phyloP scores from a whole-genome alignment of 179 eudicot genomes.

The Beta corolliflora region DNA sequence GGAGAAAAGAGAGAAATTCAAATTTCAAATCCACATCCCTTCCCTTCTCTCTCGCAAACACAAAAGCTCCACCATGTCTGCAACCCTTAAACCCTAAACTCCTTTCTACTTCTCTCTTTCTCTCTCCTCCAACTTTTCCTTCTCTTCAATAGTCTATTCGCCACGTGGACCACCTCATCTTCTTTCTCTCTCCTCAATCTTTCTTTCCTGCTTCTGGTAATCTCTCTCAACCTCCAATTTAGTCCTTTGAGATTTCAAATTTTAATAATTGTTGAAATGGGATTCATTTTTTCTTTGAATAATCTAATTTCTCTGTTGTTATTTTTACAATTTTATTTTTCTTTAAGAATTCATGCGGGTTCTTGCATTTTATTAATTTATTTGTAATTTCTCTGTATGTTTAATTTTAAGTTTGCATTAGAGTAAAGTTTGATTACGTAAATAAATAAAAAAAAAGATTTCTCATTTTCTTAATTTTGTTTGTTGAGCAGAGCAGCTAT shows the following conservation, averaged over 20 bases:
- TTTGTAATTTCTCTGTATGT: background rate
- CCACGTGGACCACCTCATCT: background rate
- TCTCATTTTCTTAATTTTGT: too few species aligned
- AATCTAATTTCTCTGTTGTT: background rate
- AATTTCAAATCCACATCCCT: slow-evolving; percentile 19
- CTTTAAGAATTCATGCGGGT: background rate
- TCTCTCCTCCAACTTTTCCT: background rate
- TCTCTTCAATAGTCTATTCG: background rate
- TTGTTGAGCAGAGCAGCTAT: slow-evolving; percentile 37
- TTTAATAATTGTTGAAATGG: background rate
- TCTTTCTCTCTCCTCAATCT: background rate
- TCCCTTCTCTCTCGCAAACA: background rate
- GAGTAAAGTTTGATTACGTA: background rate
- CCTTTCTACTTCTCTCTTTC: background rate
- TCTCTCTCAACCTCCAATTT: background rate
- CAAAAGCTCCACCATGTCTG: slow-evolving; percentile 22
- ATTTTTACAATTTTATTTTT: background rate
- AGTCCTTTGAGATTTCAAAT: background rate
- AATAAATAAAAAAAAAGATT: background rate
- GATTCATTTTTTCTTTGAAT: background rate
- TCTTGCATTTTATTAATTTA: background rate
- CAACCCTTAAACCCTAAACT: slow-evolving; percentile 29
- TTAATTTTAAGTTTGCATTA: background rate
- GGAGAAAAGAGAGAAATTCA: slow-evolving; percentile 1
- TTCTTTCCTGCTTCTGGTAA: background rate